Base-by-base conservation (phyloP, 192 early-diverging fungal genomes). In the Dissophora globulifera region DNA sequence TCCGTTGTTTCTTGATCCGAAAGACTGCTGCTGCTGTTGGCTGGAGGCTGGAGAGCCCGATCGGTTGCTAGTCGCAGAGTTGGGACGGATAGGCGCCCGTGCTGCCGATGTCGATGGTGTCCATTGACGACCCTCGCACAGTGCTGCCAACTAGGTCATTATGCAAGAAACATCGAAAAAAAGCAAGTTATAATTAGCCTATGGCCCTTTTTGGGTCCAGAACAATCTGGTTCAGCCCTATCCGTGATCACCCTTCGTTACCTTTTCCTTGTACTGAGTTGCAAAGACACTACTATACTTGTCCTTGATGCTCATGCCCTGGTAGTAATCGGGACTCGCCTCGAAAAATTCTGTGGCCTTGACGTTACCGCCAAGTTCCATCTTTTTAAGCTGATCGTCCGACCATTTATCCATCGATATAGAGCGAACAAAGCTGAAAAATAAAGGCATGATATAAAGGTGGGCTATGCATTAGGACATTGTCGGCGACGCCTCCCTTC, bases 341-440 rank as follows among this genome's bases (percentile, higher is more conserved):
- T 86, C 85, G 80, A 97, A 98, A 78, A 97, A 99, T 27, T 88
- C 88, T 47, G 87, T 84, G 17, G 93, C 93, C 57, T 91, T 92
- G 45, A 83, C 79, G 78, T 99, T 99, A 13, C 97, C 97, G 65
- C 95, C 97, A 45, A 88, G 70, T 82, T 89, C 83, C 96, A 99
- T 99, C 53, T 95, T 91, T 74, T 93, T 95, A 54, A 95, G 80
- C 79, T 99, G 97, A 79, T 98, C 95, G 29, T 93, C 89, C 35
- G 87, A 90, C 96, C 96, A 99, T 67, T 93, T 93, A 81, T 99
- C 97, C 97, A 99, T 99, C 5, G 91, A 92, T 57, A 99, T 93
- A 3, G 97, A 99, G n/a, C 97, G 90, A 43, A 99, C 97, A 87
- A 99, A 99, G 78, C 90, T 91, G 55, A 80, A 67, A 26, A 45